A percentile compares a stretch with the other conserved stretches of the same genome.
Evolutionary conservation across 1,284 basidiomycete genomes (phyloP).

Genomic region (Ustilago vetiveriae): DNA sequence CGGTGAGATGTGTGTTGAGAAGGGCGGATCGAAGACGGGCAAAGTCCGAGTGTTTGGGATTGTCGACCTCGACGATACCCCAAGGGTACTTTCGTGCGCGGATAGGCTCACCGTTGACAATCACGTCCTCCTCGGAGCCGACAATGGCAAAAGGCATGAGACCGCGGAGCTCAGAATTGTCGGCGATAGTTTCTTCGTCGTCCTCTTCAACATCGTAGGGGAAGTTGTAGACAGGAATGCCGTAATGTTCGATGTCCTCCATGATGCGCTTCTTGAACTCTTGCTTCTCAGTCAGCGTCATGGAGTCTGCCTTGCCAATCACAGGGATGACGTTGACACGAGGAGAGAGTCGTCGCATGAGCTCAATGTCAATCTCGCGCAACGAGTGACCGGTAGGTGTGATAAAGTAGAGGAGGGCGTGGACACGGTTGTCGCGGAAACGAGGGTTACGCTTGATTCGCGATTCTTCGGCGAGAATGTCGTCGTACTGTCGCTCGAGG

Average conservation of each 20-base stretch:
- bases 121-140: constrained; percentile 95
- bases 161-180: constrained; percentile 74
- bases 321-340: constrained; percentile 97
- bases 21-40: constrained; percentile 88
- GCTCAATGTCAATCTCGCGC: constrained; percentile 95
- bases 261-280: constrained; percentile 97
- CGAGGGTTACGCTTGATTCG: constrained; percentile 99
- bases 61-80: constrained; percentile 98
- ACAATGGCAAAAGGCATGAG: constrained; percentile 89
- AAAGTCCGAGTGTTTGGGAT: constrained; percentile 98
- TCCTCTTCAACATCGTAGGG: constrained; percentile 98
- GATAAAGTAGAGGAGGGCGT: constrained; percentile 98
- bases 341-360: constrained; percentile 65
- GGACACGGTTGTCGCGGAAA: constrained; percentile 90
- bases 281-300: constrained; percentile 74
- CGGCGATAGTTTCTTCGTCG: constrained; percentile 97
- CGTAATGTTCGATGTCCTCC: constrained; percentile 99
- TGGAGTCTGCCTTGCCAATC: constrained; percentile 93
- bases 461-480: constrained; percentile 97
- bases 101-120: constrained; percentile 88
- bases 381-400: constrained; percentile 88
- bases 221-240: constrained; percentile 99
- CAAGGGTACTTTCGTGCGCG: constrained; percentile 94
- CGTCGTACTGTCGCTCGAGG: constrained; percentile 98
- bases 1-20: constrained; percentile 91